Evolutionary conservation across 164 flowering plant genomes (phyloP).

Genomic region (Magnolia changhungtana): DNA sequence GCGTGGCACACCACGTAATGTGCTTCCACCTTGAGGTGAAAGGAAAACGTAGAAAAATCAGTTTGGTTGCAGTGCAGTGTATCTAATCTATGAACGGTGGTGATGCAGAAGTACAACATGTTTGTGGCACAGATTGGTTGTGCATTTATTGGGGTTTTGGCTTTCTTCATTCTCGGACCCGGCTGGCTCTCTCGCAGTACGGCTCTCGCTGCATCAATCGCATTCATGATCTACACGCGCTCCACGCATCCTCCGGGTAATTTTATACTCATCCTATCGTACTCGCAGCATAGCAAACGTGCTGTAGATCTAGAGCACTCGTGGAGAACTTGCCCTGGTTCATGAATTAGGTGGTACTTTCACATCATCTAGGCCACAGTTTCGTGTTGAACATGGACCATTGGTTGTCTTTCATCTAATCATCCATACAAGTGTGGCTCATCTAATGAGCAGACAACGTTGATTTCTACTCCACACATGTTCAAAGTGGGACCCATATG

Average conservation of each 20-base stretch:
- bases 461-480: background rate
- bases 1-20: no score
- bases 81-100: background rate
- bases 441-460: no score
- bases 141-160: conserved; percentile 81
- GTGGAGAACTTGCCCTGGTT: background rate
- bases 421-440: background rate
- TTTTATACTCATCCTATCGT: background rate
- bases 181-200: conserved; percentile 86
- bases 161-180: conserved; percentile 67
- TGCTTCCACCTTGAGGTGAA: no score
- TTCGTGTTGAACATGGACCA: background rate
- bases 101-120: conserved; percentile 84
- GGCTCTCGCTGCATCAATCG: conserved; percentile 76
- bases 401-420: no score
- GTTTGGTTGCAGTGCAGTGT: no score
- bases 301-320: background rate
- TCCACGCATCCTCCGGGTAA: conserved; percentile 87
- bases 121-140: conserved; percentile 94
- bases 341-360: background rate
- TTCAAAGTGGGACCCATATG: background rate
- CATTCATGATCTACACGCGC: conserved; percentile 76
- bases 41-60: no score
- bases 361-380: background rate
- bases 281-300: background rate